A percentile compares a stretch with the other conserved stretches of the same genome.
Evolutionary conservation across 1,284 basidiomycete species (phyloP).

Genomic region (Phenoliferia sp.): DNA sequence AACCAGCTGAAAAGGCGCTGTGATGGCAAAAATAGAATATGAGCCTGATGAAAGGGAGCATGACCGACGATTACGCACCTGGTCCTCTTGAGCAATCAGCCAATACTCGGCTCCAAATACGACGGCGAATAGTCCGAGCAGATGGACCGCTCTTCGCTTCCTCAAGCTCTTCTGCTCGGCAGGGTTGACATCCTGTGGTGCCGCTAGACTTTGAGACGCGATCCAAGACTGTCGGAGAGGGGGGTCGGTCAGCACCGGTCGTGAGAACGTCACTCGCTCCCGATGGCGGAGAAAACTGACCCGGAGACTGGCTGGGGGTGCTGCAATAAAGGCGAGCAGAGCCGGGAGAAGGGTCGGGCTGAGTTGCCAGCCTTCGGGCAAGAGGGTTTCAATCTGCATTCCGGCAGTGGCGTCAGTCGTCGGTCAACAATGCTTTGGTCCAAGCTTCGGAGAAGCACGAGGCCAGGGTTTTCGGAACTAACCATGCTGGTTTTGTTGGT

Average conservation of each 20-base stretch:
- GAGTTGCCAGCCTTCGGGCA: background rate
- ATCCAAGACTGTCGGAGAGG: constrained; percentile 11
- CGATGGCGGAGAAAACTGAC: background rate
- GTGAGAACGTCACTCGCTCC: no score
- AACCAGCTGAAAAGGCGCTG: constrained; percentile 5
- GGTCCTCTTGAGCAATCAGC: constrained; percentile 2
- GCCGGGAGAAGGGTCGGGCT: background rate
- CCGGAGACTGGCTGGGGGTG: background rate
- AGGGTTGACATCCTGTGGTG: constrained; percentile 9
- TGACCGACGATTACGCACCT: background rate
- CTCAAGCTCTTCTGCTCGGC: constrained; percentile 2
- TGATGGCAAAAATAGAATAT: no score
- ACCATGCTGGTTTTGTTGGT: no score
- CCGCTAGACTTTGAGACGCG: constrained; percentile 6
- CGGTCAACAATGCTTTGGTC: no score
- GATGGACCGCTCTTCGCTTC: background rate
- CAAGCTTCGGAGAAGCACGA: no score
- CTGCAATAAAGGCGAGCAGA: background rate
- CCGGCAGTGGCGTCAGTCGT: background rate
- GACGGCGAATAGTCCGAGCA: background rate
- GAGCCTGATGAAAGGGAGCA: background rate
- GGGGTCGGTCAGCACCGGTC: no score
- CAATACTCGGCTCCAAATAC: constrained; percentile 17
- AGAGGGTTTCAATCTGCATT: background rate
- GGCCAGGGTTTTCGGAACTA: no score